phyloP scores from a whole-genome alignment of 805 yeast species.

The Myxozyma lipomycoides region DNA sequence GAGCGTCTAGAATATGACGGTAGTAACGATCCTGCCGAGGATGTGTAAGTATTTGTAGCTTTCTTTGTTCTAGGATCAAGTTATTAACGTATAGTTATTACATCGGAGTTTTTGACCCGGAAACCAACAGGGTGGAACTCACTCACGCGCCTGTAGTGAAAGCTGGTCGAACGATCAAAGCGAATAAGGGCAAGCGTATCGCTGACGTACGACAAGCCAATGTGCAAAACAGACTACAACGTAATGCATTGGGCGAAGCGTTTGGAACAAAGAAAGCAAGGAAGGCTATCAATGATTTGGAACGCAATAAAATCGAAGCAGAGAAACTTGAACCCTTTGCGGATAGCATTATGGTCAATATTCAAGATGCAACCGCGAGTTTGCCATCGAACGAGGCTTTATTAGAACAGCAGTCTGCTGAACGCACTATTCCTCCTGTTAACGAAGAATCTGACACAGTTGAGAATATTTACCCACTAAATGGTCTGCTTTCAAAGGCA shows the following conservation, averaged over 20 bases:
- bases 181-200: constrained; percentile 53
- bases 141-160: constrained; percentile 60
- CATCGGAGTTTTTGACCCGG: constrained; percentile 73
- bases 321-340: constrained; percentile 71
- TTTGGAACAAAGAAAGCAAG: constrained; percentile 97
- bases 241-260: constrained; percentile 87
- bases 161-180: constrained; percentile 59
- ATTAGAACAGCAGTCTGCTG: constrained; percentile 52
- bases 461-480: constrained; percentile 75
- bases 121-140: constrained; percentile 59
- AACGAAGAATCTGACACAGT: constrained; percentile 75
- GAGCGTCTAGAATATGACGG: constrained; percentile 73
- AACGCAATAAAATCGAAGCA: constrained; percentile 81
- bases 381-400: constrained; percentile 66
- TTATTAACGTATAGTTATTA: constrained; percentile 47
- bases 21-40: constrained; percentile 37
- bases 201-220: constrained; percentile 60
- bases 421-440: constrained; percentile 80
- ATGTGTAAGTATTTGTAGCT: constrained; percentile 28
- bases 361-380: constrained; percentile 61
- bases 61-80: background rate
- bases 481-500: constrained; percentile 61
- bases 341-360: constrained; percentile 75
- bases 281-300: constrained; percentile 76
- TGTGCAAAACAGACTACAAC: constrained; percentile 51